phyloP scores from a whole-genome alignment of 2,329 filamentous ascomycete genomes.

The Raffaelea ambrosiae region DNA sequence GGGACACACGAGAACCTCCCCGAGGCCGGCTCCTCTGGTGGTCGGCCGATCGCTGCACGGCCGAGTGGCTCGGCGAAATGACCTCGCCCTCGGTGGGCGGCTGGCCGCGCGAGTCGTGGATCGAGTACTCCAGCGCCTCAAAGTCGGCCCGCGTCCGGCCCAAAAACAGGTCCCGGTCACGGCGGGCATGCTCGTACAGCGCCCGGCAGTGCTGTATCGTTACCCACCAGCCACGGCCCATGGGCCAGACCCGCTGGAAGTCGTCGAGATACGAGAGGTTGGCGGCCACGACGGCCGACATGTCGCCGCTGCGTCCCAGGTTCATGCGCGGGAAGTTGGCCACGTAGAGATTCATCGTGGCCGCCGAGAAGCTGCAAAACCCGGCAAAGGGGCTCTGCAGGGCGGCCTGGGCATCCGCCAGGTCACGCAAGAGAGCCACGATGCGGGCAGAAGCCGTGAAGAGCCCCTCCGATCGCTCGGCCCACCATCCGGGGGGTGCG shows the following conservation, averaged over 20 bases:
- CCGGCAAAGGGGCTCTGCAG: conserved; percentile 33
- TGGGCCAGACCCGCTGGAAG: conserved; percentile 5
- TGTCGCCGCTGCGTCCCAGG: conserved; percentile 19
- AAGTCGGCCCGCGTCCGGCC: conserved; percentile 9
- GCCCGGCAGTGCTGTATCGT: conserved; percentile 6
- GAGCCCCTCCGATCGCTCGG: conserved; percentile 25
- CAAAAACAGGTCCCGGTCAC: conserved; percentile 1
- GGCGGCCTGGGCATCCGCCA: conserved; percentile 25
- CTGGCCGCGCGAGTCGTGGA: conserved; percentile 5
- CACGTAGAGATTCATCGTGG: conserved; percentile 32
- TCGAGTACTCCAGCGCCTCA: conserved; percentile 8
- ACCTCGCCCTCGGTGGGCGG: not conserved
- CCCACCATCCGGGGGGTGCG: conserved; percentile 19
- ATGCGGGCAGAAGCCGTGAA: conserved; percentile 28
- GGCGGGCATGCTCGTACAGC: conserved; percentile 4
- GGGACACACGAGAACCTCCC: not conserved
- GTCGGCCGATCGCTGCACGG: no score
- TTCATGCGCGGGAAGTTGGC: conserved; percentile 32
- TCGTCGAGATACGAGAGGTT: conserved; percentile 5
- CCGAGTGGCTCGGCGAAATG: not conserved
- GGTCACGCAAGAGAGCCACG: conserved; percentile 24
- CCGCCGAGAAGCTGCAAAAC: conserved; percentile 36
- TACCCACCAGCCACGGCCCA: conserved; percentile 10
- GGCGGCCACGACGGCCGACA: not conserved
- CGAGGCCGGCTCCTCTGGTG: no score